Evolutionary conservation across 176 grass and related monocot genomes (phyloP), one percentile per base, ranked within the genome.

Genomic region (Carex scoparia): DNA sequence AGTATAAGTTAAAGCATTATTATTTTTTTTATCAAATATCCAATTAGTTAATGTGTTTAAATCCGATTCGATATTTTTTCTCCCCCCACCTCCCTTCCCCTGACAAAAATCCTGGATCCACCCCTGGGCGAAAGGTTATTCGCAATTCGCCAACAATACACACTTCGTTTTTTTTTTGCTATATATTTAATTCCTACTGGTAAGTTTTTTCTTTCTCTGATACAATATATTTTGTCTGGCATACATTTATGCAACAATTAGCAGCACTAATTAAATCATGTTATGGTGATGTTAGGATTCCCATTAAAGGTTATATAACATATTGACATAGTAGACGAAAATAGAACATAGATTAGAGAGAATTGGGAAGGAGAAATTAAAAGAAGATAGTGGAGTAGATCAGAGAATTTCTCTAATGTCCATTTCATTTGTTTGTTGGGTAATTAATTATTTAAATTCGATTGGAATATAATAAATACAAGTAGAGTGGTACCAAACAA

Each of bases 271-370:
- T 78, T 35, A 78, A 57, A 57, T 33, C 71, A 76, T 67, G 5
- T 67, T 6, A 44, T 64, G n/a, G 67, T 82, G 63, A 82, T 65
- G 59, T 67, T 82, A 66, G 80, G 61, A 56, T 82, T 82, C 55
- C 80, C 30, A 66, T 44, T 37, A 46, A 46, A 31, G 35, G 19
- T 65, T 65, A 48, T 46, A 64, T 28, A 64, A 82, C 18, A 6
- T 82, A 35, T 23, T 23, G 23, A 23, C 23, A 76, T 28, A 70
- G 14, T 9, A 82, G 61, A 64, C 38, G 60, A 82, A 65, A 12
- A 60, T 79, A 13, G 4, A 44, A 53, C 51, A 75, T 53, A 28
- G 23, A 75, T 73, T 49, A 73, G 19, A 49, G 19, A 28, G 71
- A 14, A 75, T 51, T 54, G 46, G 65, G 65, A 68, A 68, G 13